Conservation (phyloP, 163 green algal species). For the Prototheca cutis region DNA sequence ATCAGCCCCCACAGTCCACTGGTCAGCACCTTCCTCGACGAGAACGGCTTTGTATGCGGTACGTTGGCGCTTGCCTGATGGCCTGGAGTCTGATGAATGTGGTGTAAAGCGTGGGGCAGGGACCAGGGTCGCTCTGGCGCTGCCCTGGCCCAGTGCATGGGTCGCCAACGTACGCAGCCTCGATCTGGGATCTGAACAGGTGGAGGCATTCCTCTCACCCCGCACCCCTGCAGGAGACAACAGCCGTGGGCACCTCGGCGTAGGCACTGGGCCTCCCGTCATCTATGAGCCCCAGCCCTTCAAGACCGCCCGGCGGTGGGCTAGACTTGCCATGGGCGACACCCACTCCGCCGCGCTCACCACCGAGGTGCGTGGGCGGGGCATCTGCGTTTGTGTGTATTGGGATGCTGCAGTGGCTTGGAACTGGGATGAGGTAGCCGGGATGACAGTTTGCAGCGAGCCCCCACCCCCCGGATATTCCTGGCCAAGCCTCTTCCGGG, state of each 20-base stretch:
- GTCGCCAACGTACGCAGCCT: too few relatives aligned
- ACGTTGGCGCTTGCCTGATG: conserved; percentile 4
- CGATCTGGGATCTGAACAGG: too few relatives aligned
- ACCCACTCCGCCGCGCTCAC: conserved; percentile 60
- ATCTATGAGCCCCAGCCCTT: conserved; percentile 49
- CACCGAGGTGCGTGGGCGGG: conserved; percentile 2
- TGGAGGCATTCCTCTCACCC: background rate
- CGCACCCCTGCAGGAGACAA: conserved; percentile 45
- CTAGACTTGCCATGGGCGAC: conserved; percentile 52
- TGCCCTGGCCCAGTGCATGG: too few relatives aligned
- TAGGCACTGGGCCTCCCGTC: conserved; percentile 27
- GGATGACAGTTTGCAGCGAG: too few relatives aligned
- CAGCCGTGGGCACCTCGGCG: conserved; percentile 50
- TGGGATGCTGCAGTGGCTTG: too few relatives aligned
- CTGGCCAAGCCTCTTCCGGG: too few relatives aligned
- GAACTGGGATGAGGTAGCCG: too few relatives aligned
- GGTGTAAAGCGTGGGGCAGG: background rate
- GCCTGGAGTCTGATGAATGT: background rate
- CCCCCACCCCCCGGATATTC: too few relatives aligned
- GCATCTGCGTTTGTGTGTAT: too few relatives aligned
- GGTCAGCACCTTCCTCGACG: conserved; percentile 55
- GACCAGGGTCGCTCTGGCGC: too few relatives aligned
- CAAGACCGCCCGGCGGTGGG: conserved; percentile 55
- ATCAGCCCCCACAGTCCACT: conserved; percentile 53
- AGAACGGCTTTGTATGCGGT: conserved; percentile 75